Base-by-base conservation (phyloP, 345 rosid species). In the Pugionium dolabratum region DNA sequence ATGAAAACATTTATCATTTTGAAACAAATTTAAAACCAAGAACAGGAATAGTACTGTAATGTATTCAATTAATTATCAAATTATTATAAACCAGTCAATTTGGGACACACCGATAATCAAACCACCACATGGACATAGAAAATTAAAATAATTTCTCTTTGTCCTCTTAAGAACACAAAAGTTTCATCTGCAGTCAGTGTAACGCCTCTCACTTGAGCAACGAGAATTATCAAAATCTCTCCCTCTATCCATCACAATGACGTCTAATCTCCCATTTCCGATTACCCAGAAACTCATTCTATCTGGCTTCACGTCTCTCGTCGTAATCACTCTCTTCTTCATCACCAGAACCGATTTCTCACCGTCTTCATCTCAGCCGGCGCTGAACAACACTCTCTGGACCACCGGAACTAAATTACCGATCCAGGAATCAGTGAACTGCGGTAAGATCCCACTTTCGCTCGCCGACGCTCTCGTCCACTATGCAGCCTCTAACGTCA, bases 401-500 rank as follows among this genome's bases (percentile, higher is more conserved):
- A 72, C 65, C 66, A 58, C 48, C 74, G 64, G 33, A 41, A 42
- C 52, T 10, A 59, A 28, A 63, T 26, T 6, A 71, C 62, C 3
- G 30, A 32, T 7, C 1, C 2, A 8, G 49, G 33, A 45, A 29
- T 52, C 79, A 0, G 49, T 36, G 29, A 33, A 69, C 0, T 88
- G 96, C 78, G 54, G 62, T 45, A 93, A 88, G 73, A 78, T 81
- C 54, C 89, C 91, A 6, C 86, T 87, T 29, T 72, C 86, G 1
- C 67, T 93, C 1, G 86, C 96, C 32, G 81, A 82, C 3, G 86
- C 91, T 36, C 76, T 93, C 0, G 68, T 90, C 75, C 96, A 93
- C 75, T 93, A 93, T 58, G 82, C 78, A 4, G 78, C 97, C 29
- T 77, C 90, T 11, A 88, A 84, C 70, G 62, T 86, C 80, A 93